phyloP scores from a whole-genome alignment of 495 filamentous ascomycete species.

The Friedmanniomyces simplex region DNA sequence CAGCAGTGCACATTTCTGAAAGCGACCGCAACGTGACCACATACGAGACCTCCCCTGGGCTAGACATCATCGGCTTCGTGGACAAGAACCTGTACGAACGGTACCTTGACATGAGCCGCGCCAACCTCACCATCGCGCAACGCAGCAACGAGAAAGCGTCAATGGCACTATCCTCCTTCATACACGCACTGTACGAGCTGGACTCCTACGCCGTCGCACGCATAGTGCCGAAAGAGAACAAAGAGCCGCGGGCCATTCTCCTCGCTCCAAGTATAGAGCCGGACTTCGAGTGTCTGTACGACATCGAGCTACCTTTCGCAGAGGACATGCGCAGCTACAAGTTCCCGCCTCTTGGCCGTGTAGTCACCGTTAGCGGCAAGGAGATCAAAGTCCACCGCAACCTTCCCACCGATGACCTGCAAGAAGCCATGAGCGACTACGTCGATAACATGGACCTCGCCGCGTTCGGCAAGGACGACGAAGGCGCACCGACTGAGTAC shows the following conservation, averaged over 20 bases:
- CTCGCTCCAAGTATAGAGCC: conserved; percentile 72
- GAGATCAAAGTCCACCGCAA: conserved; percentile 73
- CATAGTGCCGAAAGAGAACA: conserved; percentile 70
- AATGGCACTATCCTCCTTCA: conserved; percentile 78
- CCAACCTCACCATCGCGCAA: conserved; percentile 62
- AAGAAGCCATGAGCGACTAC: conserved; percentile 74
- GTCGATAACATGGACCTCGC: conserved; percentile 92
- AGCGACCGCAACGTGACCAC: conserved; percentile 73
- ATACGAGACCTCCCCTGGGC: conserved; percentile 59
- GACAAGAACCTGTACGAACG: conserved; percentile 39
- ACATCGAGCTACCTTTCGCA: conserved; percentile 85
- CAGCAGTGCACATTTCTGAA: conserved; percentile 77
- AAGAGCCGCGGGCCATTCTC: conserved; percentile 65
- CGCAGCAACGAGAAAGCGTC: conserved; percentile 62
- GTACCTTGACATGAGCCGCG: conserved; percentile 73
- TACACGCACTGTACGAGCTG: conserved; percentile 75
- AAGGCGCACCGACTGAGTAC: conserved; percentile 64
- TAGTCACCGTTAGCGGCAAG: conserved; percentile 84
- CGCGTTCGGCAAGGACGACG: conserved; percentile 49
- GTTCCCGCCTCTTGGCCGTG: conserved; percentile 82
- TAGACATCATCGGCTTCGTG: conserved; percentile 83
- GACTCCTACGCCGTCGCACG: conserved; percentile 83
- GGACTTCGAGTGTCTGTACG: conserved; percentile 79
- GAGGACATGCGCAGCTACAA: conserved; percentile 84
- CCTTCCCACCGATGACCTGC: conserved; percentile 64